Base-by-base conservation (phyloP, 345 rosid genomes). In the Acer campestre region DNA sequence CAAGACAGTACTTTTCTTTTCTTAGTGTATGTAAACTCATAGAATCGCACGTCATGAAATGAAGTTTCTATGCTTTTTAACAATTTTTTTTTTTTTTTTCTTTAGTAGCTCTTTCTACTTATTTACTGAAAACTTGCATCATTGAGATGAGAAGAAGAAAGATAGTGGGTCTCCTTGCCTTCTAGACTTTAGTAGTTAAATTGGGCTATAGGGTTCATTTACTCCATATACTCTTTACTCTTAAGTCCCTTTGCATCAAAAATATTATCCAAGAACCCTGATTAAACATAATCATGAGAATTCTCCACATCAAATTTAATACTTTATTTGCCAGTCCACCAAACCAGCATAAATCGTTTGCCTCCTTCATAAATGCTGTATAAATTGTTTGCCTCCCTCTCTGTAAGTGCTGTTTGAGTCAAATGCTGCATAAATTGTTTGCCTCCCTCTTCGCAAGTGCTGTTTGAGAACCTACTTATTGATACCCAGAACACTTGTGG, bases 1-100 rank as follows among this genome's bases (percentile, higher is more conserved):
- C 56, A 20, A 46, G 63, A 61, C 68, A 7, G 51, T 17, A 31
- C 14, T 46, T 51, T 66, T 66, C 51, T 80, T 53, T 58, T 71
- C 13, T 59, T 73, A 35, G 6, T 35, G 56, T 73, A 73, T 22
- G 25, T 35, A 31, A 44, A 29, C 49, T 51, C 17, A 11, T 71
- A 31, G 63, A 38, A 11, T 71, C n/a, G 29, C 49, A 53, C 38
- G 29, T 48, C 29, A 10, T 71, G 18, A 55, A 53, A 53, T 16
- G 58, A 53, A 29, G 3, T 20, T 53, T 29, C 14, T 31, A 2
- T 12, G 5, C 13, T 12, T 12, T 53, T 53, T 53, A 16, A 16
- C n/a, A 53, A 53, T 4, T 53, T 53, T 51, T 17, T 51, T 4
- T 53, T 53, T 51, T 17, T 51, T 18, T 53, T 53, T 53, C 58